phyloP scores from a whole-genome alignment of 192 early-diverging fungal genomes.

The Coemansia sp. region DNA sequence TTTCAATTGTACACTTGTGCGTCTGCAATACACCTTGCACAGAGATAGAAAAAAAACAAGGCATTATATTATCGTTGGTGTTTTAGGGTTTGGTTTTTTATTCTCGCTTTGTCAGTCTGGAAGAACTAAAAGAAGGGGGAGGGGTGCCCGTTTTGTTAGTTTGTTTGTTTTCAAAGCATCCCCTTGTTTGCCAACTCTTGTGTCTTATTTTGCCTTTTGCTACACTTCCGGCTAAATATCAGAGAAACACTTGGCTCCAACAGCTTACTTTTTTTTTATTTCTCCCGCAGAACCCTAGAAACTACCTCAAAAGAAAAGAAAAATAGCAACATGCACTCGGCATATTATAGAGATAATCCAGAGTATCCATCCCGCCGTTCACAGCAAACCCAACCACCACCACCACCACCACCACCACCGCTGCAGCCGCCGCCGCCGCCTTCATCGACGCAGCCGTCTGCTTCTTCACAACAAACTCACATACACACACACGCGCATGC shows the following conservation, averaged over 20 bases:
- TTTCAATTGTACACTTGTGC: neutral
- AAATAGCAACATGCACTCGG: slow-evolving; percentile 15
- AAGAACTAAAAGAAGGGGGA: neutral
- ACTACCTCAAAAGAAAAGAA: neutral
- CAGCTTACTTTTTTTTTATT: neutral
- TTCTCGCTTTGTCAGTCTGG: neutral
- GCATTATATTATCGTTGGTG: neutral
- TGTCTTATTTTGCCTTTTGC: neutral
- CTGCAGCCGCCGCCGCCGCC: neutral
- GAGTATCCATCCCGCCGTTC: slow-evolving; percentile 12
- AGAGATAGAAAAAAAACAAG: neutral
- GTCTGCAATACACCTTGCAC: neutral
- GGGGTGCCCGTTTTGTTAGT: neutral
- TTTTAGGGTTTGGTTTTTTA: neutral
- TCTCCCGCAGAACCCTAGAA: slow-evolving; percentile 5
- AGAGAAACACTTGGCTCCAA: neutral
- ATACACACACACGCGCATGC: neutral
- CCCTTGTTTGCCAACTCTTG: slow-evolving; percentile 2
- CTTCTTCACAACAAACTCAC: neutral
- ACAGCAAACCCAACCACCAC: neutral
- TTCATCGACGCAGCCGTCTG: neutral
- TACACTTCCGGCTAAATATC: slow-evolving; percentile 9
- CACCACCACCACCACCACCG: slow-evolving; percentile 7
- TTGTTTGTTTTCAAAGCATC: slow-evolving; percentile 1
- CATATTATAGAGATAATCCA: slow-evolving; percentile 8